A percentile compares a stretch with the other conserved stretches of the same genome.
These are phyloP conservation scores for Paxillus involutus DNA, from an alignment of 768 basidiomycete genomes.

Conservation along the genomic window DNA sequence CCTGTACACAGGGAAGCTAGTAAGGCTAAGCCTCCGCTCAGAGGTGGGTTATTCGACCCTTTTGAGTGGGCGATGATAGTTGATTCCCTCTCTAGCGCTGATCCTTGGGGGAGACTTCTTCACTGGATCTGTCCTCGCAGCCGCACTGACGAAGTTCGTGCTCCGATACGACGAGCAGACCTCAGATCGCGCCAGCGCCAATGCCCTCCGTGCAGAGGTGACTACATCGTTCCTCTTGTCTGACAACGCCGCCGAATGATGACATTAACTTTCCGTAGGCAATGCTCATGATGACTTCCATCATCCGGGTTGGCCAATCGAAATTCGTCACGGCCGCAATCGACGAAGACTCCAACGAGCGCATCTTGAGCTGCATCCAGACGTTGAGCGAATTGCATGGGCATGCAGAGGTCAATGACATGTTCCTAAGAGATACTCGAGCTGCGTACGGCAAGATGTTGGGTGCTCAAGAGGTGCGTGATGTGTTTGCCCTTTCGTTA, in stretches of 20 bases:
- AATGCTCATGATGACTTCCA: conserved; percentile 97
- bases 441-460: conserved; percentile 94
- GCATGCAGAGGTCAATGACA: conserved; percentile 56
- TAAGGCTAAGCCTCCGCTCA: conserved; percentile 88
- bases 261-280: conserved; percentile 44
- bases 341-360: conserved; percentile 96
- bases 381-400: conserved; percentile 80
- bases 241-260: background rate
- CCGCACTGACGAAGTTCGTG: conserved; percentile 88
- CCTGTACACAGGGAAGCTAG: conserved; percentile 74
- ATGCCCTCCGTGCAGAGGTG: conserved; percentile 86
- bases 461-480: conserved; percentile 81
- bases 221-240: background rate
- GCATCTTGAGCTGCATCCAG: conserved; percentile 94
- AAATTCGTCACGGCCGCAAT: conserved; percentile 94
- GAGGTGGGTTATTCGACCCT: conserved; percentile 47
- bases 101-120: conserved; percentile 97
- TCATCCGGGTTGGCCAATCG: conserved; percentile 96
- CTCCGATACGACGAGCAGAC: conserved; percentile 62
- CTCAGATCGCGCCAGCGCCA: conserved; percentile 54
- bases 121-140: conserved; percentile 88
- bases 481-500: background rate
- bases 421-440: conserved; percentile 86
- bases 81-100: conserved; percentile 50
- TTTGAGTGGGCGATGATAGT: background rate